Base-by-base conservation (phyloP, 768 basidiomycete species). In the Clitopilus passeckerianus region DNA sequence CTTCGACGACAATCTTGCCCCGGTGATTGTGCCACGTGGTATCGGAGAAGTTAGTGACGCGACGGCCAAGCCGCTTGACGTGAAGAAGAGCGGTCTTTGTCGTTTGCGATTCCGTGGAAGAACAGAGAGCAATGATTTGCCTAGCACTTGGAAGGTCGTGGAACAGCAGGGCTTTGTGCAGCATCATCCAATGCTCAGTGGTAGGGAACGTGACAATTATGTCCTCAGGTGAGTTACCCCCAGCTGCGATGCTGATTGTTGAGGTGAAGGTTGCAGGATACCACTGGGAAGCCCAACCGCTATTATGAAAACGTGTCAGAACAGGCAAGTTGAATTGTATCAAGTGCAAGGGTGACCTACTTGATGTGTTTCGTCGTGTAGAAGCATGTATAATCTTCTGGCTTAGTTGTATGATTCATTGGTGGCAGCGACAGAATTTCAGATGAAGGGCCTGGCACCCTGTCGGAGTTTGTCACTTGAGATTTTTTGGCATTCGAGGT, bases 111-210 rank as follows among this genome's bases (percentile, higher is more conserved):
- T 18, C 2, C 3, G 46, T 10, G 12, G 70, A 70, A 5, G 70
- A 72, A 0, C 60, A 68, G 18, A 76, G 70, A 2, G 60, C 69
- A 22, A 84, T 64, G 12, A 86, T 76, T 58, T 77, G 67, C 22
- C 74, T 67, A 2, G 81, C 79, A 5, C 81, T 67, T 5, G 65
- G 72, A 9, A 57, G 37, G 63, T 86, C 84, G 12, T 67, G 64
- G 71, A 87, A 87, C 1, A 86, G 63, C 4, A 84, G 65, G 6
- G 85, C 84, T 66, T 87, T 86, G 56, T 80, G 78, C 41, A 80
- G 73, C 86, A 86, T 88, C 86, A 87, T 87, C 79, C 80, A 86
- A 63, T 87, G 85, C 68, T 87, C 86, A 0, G 82, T 77, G 1
- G 81, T 79, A 6, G 69, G 70, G 65, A 85, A 85, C 0, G 56